Evolutionary conservation across 2,329 filamentous ascomycete genomes (phyloP).

Genomic region (Aspergillus hortae): DNA sequence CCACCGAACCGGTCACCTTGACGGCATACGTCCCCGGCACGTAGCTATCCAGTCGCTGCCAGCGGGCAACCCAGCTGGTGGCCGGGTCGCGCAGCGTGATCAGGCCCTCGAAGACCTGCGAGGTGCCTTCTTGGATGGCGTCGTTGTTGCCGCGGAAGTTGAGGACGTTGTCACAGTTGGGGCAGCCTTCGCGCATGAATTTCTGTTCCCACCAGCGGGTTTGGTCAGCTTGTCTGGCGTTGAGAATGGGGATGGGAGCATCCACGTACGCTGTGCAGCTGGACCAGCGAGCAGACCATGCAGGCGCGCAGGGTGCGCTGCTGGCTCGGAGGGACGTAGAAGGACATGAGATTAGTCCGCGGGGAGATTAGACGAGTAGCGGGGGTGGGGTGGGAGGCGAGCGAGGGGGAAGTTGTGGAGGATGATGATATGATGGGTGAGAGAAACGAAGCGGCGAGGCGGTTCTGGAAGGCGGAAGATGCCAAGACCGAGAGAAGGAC

Average conservation of each 20-base stretch:
- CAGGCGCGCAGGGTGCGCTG: conserved; percentile 88
- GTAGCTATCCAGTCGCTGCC: conserved; percentile 87
- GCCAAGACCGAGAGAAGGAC: background rate
- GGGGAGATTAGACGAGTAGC: background rate
- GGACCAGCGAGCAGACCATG: conserved; percentile 97
- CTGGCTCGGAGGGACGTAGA: conserved; percentile 70
- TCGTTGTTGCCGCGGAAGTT: conserved; percentile 76
- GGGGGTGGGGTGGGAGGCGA: background rate
- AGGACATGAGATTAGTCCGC: conserved; percentile 39
- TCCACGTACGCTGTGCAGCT: conserved; percentile 66
- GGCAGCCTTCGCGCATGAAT: conserved; percentile 84
- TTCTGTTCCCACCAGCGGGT: conserved; percentile 50
- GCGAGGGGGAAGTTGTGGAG: background rate
- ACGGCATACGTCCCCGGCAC: conserved; percentile 88
- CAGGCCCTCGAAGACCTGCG: conserved; percentile 90
- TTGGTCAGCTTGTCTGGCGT: background rate
- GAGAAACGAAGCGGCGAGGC: background rate
- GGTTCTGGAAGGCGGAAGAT: background rate
- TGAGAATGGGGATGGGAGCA: background rate
- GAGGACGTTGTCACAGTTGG: conserved; percentile 93
- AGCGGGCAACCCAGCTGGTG: conserved; percentile 91
- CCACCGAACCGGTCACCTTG: conserved; percentile 79
- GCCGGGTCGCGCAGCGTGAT: conserved; percentile 80
- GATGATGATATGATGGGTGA: background rate
- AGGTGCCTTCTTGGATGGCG: conserved; percentile 86